Conservation (phyloP, 257 asterid genomes). For the Penstemon eatonii region DNA sequence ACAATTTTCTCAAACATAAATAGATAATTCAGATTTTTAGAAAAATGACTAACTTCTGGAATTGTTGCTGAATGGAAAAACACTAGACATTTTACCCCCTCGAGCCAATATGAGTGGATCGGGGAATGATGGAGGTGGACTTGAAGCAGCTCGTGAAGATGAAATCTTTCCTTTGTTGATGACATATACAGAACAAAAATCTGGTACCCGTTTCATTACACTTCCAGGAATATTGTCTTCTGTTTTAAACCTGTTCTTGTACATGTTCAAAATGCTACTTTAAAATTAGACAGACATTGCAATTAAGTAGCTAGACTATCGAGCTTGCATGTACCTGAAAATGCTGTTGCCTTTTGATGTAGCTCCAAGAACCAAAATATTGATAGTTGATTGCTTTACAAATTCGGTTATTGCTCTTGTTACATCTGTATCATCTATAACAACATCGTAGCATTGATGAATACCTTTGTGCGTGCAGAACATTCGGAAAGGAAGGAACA, state of each 20-base stretch:
- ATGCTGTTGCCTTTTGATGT: conserved; percentile 45
- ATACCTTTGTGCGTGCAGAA: conserved; percentile 66
- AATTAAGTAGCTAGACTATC: too few species aligned
- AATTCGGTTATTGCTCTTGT: conserved; percentile 44
- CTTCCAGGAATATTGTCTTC: conserved; percentile 72
- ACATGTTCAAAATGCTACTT: not conserved
- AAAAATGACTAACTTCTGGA: conserved; percentile 41
- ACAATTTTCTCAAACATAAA: not conserved
- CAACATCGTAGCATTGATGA: conserved; percentile 40
- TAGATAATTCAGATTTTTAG: conserved; percentile 11
- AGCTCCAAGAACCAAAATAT: conserved; percentile 59
- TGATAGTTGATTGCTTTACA: conserved; percentile 41
- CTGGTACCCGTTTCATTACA: conserved; percentile 71
- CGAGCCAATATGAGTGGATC: conserved; percentile 63
- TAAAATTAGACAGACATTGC: not conserved
- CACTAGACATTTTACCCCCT: conserved; percentile 34
- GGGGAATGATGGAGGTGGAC: conserved; percentile 60
- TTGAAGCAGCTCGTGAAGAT: conserved; percentile 66
- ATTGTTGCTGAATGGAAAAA: conserved; percentile 29
- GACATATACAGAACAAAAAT: conserved; percentile 73
- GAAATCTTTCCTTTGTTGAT: conserved; percentile 85
- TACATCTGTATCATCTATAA: conserved; percentile 46
- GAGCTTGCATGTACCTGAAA: conserved; percentile 55
- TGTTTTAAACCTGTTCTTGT: conserved; percentile 58
- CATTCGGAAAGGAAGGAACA: conserved; percentile 78